Conservation (phyloP, 148 eudicot genomes). For the Heliosperma pusillum region DNA sequence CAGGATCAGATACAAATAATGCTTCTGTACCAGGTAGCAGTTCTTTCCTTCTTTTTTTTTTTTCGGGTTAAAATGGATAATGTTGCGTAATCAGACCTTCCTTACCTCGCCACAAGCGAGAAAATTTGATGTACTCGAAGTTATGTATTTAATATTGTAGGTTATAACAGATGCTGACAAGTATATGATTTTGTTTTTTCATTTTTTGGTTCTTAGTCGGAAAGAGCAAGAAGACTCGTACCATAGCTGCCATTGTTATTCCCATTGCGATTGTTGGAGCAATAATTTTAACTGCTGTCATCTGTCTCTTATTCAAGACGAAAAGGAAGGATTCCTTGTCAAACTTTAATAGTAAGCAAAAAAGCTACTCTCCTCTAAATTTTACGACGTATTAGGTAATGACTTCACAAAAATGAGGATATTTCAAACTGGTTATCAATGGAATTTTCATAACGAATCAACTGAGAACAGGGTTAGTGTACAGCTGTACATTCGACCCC, state of each 20-base stretch:
- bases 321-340: constrained; percentile 12
- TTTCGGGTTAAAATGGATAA: too few relatives aligned
- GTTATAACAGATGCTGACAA: neutral
- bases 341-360: constrained; percentile 19
- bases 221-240: constrained; percentile 14
- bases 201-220: neutral
- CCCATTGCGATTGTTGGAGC: neutral
- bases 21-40: constrained; percentile 11
- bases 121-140: too few relatives aligned
- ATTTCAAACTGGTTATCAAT: too few relatives aligned
- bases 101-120: too few relatives aligned
- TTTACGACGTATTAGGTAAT: neutral
- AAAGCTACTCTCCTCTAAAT: neutral
- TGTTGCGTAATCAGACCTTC: too few relatives aligned
- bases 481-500: too few relatives aligned
- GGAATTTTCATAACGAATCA: too few relatives aligned
- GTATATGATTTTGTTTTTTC: neutral
- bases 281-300: neutral
- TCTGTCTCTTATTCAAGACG: constrained; percentile 9
- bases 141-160: neutral
- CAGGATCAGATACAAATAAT: neutral
- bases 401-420: neutral
- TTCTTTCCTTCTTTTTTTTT: neutral
- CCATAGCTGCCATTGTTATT: neutral
- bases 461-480: too few relatives aligned